Conservation (phyloP, 2,329 filamentous ascomycete genomes). For the Zymoseptoria ardabiliae region DNA sequence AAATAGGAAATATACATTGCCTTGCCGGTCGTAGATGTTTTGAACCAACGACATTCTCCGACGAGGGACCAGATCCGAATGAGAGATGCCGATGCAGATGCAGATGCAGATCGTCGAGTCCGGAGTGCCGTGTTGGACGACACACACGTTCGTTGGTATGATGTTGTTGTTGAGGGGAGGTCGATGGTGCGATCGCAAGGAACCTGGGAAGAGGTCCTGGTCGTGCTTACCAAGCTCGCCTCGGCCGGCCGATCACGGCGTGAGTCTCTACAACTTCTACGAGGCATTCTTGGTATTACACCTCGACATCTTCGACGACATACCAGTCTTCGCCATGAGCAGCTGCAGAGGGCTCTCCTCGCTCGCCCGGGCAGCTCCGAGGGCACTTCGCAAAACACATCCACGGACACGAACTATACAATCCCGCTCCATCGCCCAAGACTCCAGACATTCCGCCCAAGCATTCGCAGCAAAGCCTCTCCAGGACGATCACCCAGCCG, state of each 20-base stretch:
- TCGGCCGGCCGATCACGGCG: background rate
- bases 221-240: background rate
- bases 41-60: background rate
- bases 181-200: background rate
- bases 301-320: background rate
- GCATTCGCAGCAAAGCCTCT: conserved; percentile 17
- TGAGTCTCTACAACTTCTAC: background rate
- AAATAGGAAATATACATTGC: background rate
- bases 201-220: background rate
- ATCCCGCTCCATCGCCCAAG: conserved; percentile 10
- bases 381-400: conserved; percentile 9
- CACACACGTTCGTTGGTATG: background rate
- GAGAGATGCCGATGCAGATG: too few species aligned
- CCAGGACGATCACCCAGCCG: conserved; percentile 21
- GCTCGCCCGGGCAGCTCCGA: conserved; percentile 6
- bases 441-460: conserved; percentile 10
- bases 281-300: background rate
- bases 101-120: too few species aligned
- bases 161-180: background rate
- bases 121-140: too few species aligned
- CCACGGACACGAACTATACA: conserved; percentile 4
- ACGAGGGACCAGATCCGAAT: too few species aligned
- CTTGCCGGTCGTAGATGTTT: background rate
- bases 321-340: conserved; percentile 2
- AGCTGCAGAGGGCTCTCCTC: conserved; percentile 4